These are phyloP conservation scores for Taiozyma sp. DNA, from an alignment of 1,139 yeast species.

Conservation along the genomic window DNA sequence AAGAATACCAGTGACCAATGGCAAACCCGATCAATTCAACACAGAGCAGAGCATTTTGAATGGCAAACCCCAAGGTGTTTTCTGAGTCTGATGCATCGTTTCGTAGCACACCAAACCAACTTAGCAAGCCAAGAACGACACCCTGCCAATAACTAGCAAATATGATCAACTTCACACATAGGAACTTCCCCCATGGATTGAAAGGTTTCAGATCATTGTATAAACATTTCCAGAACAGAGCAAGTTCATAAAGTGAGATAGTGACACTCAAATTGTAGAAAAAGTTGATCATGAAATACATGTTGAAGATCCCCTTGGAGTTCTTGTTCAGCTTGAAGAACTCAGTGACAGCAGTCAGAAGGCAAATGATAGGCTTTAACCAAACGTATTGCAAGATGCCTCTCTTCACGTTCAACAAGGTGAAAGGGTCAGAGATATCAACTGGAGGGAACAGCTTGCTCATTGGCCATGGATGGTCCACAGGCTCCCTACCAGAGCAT, in stretches of 20 bases:
- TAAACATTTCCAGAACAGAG: slow-evolving; percentile 88
- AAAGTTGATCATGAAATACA: slow-evolving; percentile 15
- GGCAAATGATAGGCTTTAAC: slow-evolving; percentile 80
- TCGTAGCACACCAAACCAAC: slow-evolving; percentile 47
- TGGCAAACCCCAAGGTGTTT: slow-evolving; percentile 47
- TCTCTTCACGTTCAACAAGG: slow-evolving; percentile 72
- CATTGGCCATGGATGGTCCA: slow-evolving; percentile 62
- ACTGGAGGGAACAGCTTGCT: slow-evolving; percentile 47
- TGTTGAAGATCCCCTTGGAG: slow-evolving; percentile 5
- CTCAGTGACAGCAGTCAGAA: slow-evolving; percentile 49
- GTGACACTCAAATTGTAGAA: slow-evolving; percentile 80
- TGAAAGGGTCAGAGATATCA: slow-evolving; percentile 83
- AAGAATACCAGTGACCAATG: slow-evolving; percentile 81
- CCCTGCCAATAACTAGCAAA: slow-evolving; percentile 99
- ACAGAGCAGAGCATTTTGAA: slow-evolving; percentile 79
- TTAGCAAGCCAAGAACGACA: slow-evolving; percentile 57
- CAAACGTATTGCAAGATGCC: slow-evolving; percentile 93
- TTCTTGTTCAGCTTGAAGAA: slow-evolving; percentile 42
- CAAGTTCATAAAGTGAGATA: slow-evolving; percentile 76
- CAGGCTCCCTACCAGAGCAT: slow-evolving; percentile 73
- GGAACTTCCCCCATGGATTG: slow-evolving; percentile 87
- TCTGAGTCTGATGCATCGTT: slow-evolving; percentile 28
- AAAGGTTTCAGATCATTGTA: slow-evolving; percentile 73
- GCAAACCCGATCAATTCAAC: slow-evolving; percentile 86
- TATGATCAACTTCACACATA: slow-evolving; percentile 88